Conservation (phyloP, 1,284 basidiomycete genomes). For the Leucoagaricus sp. region DNA sequence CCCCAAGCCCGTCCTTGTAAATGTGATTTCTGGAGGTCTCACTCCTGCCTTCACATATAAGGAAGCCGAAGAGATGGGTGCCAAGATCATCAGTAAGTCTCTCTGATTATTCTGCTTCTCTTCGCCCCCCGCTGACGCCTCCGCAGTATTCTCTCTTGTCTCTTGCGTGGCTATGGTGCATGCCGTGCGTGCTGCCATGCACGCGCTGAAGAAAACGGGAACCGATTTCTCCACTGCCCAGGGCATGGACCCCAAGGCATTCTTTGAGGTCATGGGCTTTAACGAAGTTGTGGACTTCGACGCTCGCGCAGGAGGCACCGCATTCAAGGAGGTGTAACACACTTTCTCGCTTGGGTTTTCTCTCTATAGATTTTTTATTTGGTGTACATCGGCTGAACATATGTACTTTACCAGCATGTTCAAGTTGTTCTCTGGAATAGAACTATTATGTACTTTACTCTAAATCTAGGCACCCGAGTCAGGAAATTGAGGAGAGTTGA, state of each 20-base stretch:
- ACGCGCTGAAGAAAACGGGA: conserved; percentile 70
- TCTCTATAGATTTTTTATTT: not conserved
- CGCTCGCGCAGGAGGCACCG: conserved; percentile 24
- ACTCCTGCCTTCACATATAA: conserved; percentile 31
- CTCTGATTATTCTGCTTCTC: not conserved
- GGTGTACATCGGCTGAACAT: not conserved
- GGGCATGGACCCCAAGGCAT: conserved; percentile 24
- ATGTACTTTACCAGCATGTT: not conserved
- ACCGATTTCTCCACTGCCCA: conserved; percentile 59
- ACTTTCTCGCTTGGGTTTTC: too few relatives aligned
- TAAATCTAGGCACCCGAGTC: too few relatives aligned
- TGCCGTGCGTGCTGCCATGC: conserved; percentile 69
- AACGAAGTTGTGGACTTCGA: conserved; percentile 16
- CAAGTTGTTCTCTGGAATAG: too few relatives aligned
- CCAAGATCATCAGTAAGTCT: conserved; percentile 33
- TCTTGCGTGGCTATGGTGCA: conserved; percentile 34
- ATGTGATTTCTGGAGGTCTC: conserved; percentile 34
- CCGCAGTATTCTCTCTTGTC: conserved; percentile 29
- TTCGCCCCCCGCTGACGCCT: not conserved
- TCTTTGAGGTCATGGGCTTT: conserved; percentile 24
- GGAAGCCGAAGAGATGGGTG: conserved; percentile 32
- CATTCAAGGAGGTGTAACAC: conserved; percentile 21
- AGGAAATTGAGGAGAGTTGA: too few relatives aligned
- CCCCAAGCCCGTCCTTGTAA: conserved; percentile 55
- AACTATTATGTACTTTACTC: too few relatives aligned